Evolutionary conservation across 1,284 basidiomycete species (phyloP).

Genomic region (Cutaneotrichosporon curvatum): DNA sequence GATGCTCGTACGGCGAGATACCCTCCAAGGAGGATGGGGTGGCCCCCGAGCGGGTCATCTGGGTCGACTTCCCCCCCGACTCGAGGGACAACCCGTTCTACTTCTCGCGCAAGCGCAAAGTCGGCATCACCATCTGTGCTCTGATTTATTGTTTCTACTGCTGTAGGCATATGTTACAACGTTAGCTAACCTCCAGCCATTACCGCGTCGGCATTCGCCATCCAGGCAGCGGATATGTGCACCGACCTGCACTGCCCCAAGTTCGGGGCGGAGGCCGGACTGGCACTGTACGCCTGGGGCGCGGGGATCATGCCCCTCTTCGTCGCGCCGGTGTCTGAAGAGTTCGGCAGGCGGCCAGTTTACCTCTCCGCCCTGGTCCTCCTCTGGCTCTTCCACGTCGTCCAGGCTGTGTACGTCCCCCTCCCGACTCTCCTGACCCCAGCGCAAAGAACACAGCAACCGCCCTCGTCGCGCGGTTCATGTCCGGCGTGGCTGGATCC

Average conservation of each 20-base stretch:
- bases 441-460: conserved; percentile 63
- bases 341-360: conserved; percentile 64
- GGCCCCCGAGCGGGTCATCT: conserved; percentile 28
- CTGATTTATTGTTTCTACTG: conserved; percentile 56
- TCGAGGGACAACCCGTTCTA: conserved; percentile 56
- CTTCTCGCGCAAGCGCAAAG: conserved; percentile 53
- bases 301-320: conserved; percentile 65
- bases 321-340: conserved; percentile 67
- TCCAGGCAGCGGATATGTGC: conserved; percentile 57
- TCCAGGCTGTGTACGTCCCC: conserved; percentile 53
- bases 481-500: conserved; percentile 57
- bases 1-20: conserved; percentile 8
- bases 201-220: conserved; percentile 55
- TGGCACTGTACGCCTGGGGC: conserved; percentile 57
- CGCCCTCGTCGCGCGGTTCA: conserved; percentile 59
- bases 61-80: conserved; percentile 55
- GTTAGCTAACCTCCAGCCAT: conserved; percentile 52
- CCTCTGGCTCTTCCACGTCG: conserved; percentile 56
- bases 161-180: conserved; percentile 40
- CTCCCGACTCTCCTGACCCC: background rate
- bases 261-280: conserved; percentile 57
- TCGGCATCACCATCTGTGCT: conserved; percentile 56
- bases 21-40: conserved; percentile 1
- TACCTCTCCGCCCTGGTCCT: conserved; percentile 57
- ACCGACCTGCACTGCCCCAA: conserved; percentile 57